Evolutionary conservation across 2,329 filamentous ascomycete species (phyloP).

Genomic region (Plectosphaerella cucumerina): DNA sequence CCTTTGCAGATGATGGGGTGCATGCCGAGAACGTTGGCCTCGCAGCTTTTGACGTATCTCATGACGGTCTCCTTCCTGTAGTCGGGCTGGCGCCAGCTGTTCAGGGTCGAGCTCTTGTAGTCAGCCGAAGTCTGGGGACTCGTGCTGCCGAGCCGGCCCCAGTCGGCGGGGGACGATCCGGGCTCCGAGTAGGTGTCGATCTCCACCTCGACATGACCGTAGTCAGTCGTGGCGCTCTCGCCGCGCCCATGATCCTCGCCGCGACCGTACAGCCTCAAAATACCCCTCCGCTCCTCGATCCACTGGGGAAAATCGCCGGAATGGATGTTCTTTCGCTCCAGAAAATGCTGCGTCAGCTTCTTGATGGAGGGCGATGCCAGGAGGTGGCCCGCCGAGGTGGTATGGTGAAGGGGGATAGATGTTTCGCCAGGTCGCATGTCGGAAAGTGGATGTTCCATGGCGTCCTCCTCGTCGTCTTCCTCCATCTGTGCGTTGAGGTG

Average conservation of each 20-base stretch:
- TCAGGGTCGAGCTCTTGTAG: constrained; percentile 32
- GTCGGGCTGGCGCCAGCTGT: constrained; percentile 47
- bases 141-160: constrained; percentile 53
- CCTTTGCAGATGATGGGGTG: constrained; percentile 57
- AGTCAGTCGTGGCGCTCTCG: constrained; percentile 25
- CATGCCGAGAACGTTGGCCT: constrained; percentile 60
- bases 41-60: constrained; percentile 51
- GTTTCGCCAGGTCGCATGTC: constrained; percentile 55
- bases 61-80: constrained; percentile 47
- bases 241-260: constrained; percentile 62
- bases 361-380: constrained; percentile 68
- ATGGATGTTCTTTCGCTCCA: constrained; percentile 46
- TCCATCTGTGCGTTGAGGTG: constrained; percentile 26
- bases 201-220: constrained; percentile 35
- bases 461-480: constrained; percentile 50
- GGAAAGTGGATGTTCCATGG: constrained; percentile 43
- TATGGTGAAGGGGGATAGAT: constrained; percentile 79
- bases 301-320: constrained; percentile 72
- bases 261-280: constrained; percentile 70
- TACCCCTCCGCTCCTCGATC: constrained; percentile 68
- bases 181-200: constrained; percentile 45
- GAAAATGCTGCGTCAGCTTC: constrained; percentile 51
- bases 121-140: constrained; percentile 34
- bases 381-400: constrained; percentile 81
- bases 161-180: constrained; percentile 51